Base-by-base conservation (phyloP, 345 rosid genomes). In the Camelina neglecta region DNA sequence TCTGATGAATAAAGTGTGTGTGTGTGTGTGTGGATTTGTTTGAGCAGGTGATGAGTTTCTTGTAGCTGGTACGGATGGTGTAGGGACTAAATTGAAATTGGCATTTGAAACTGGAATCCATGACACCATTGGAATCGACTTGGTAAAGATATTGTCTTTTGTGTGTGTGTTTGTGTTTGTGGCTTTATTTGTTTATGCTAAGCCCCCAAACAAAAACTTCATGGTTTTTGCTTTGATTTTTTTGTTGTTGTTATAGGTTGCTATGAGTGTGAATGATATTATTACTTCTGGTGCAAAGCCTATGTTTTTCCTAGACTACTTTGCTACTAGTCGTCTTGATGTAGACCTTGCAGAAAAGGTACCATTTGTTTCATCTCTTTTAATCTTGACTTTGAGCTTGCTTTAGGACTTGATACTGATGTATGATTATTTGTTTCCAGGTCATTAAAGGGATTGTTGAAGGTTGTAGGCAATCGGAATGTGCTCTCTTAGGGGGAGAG, bases 291-390 rank as follows among this genome's bases (percentile, higher is more conserved):
- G 99, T 54, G 98, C 98, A 3, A 93, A 89, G 69, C 99, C 99
- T 42, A 74, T 95, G 44, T 90, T 92, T 83, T 92, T 95, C 76
- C 90, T 95, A 31, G 99, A 95, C 82, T 95, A 95, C 81, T 95
- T 89, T 82, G 99, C 98, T 4, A 92, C 97, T 5, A 91, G 96
- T 72, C 89, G 61, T 80, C 97, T 95, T 23, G 93, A 92, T 84
- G 96, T 92, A 50, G 98, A 92, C 81, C 99, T 92, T 74, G 97
- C 97, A 48, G 99, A 92, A 79, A 92, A 86, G 97, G 97, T 89
- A 70, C n/a, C 53, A n/a, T 45, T 4, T 21, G 58, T 55, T 55
- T 44, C 63, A 35, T 62, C 21, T 47, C 26, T 62, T 68, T 24
- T 2, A 29, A 13, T 11, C 33, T 66, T 71, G 36, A 13, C 13